A percentile compares a stretch with the other conserved stretches of the same genome.
Evolutionary conservation across 768 basidiomycete species (phyloP).

Genomic region (Infundibulicybe gibba): DNA sequence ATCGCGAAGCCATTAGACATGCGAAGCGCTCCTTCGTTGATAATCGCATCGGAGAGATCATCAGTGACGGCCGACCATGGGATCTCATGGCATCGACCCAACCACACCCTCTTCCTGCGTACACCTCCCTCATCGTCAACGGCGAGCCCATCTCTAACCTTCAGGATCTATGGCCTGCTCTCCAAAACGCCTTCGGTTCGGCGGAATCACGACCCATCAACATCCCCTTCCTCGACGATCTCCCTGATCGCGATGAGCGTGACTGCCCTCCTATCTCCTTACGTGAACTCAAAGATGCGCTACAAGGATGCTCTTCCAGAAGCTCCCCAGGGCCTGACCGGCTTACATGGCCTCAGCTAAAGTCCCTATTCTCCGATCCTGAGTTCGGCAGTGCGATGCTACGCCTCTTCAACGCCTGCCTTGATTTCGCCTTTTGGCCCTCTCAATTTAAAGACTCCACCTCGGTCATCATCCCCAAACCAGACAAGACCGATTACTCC

Average conservation of each 20-base stretch:
- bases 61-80: constrained; percentile 1
- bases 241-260: background rate
- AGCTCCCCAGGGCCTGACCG: background rate
- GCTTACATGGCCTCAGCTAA: no score
- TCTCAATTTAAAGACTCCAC: no score
- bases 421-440: no score
- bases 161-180: background rate
- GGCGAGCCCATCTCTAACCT: background rate
- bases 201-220: background rate
- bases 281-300: background rate
- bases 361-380: background rate
- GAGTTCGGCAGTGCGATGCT: background rate
- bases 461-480: constrained; percentile 5
- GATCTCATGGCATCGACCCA: constrained; percentile 2
- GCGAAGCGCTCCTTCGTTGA: no score
- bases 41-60: no score
- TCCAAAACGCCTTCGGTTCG: background rate
- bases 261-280: background rate
- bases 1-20: no score
- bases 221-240: background rate
- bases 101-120: background rate
- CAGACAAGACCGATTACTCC: constrained; percentile 1
- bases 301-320: background rate
- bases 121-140: background rate
- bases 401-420: no score